These are phyloP conservation scores for Aspergillus terreus DNA, from an alignment of 2,329 filamentous ascomycete genomes.

Conservation along the genomic window DNA sequence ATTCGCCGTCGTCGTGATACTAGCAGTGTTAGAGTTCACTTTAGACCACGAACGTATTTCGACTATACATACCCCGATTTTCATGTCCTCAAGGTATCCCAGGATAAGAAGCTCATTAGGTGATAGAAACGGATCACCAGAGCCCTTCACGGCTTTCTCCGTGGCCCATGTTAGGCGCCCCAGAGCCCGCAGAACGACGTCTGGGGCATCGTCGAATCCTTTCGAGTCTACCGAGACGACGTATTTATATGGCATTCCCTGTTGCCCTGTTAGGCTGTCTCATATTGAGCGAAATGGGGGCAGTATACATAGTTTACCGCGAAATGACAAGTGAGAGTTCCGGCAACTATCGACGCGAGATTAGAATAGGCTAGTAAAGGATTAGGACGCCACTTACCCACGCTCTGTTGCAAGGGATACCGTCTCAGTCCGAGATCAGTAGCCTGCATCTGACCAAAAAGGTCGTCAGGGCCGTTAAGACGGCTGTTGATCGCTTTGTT, in stretches of 20 bases:
- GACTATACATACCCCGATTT: conserved; percentile 43
- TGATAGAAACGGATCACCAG: conserved; percentile 24
- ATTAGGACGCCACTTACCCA: conserved; percentile 24
- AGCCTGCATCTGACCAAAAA: conserved; percentile 53
- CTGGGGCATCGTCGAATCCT: conserved; percentile 40
- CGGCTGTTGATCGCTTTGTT: conserved; percentile 51
- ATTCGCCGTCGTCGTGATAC: conserved; percentile 60
- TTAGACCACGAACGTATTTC: neutral
- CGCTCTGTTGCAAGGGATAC: conserved; percentile 28
- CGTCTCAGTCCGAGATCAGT: conserved; percentile 47
- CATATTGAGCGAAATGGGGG: no score
- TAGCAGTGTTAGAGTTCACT: conserved; percentile 12
- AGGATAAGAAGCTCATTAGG: conserved; percentile 57
- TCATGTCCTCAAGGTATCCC: conserved; percentile 54
- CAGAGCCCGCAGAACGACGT: conserved; percentile 42
- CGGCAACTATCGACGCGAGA: conserved; percentile 23
- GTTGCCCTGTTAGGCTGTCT: conserved; percentile 3
- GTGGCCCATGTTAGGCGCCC: conserved; percentile 54
- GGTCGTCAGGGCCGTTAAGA: conserved; percentile 56
- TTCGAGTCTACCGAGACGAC: conserved; percentile 48
- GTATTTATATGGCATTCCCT: conserved; percentile 60
- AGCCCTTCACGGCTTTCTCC: conserved; percentile 32
- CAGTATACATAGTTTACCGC: conserved; percentile 45
- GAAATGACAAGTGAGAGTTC: conserved; percentile 45
- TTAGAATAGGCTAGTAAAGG: neutral